phyloP scores from a whole-genome alignment of 2,329 filamentous ascomycete genomes.

The Pseudomassariella vexata region DNA sequence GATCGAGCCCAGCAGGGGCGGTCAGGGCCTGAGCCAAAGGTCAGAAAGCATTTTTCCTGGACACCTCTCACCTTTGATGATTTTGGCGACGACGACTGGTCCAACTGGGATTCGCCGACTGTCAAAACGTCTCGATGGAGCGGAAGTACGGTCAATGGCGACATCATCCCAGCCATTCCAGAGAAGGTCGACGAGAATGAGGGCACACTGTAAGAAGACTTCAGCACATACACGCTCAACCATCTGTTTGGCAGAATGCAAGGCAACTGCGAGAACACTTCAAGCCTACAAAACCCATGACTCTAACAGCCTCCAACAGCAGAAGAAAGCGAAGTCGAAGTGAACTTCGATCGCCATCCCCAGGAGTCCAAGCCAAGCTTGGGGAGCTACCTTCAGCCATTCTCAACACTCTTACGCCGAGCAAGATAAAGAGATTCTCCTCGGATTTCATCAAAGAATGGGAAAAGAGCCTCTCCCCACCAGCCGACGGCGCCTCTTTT shows the following conservation, averaged over 20 bases:
- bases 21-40: slow-evolving; percentile 30
- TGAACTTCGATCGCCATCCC: slow-evolving; percentile 19
- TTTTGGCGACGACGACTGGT: slow-evolving; percentile 58
- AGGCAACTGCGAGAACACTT: slow-evolving; percentile 5
- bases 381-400: slow-evolving; percentile 62
- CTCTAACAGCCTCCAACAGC: slow-evolving; percentile 16
- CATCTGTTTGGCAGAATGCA: slow-evolving; percentile 13
- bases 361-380: slow-evolving; percentile 34
- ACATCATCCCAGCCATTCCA: slow-evolving; percentile 37
- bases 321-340: slow-evolving; percentile 21
- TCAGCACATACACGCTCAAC: slow-evolving; percentile 10
- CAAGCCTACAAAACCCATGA: too few relatives aligned
- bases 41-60: slow-evolving; percentile 53
- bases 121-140: slow-evolving; percentile 57
- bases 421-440: slow-evolving; percentile 76
- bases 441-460: slow-evolving; percentile 84
- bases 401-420: slow-evolving; percentile 66
- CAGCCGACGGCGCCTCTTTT: slow-evolving; percentile 23
- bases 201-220: slow-evolving; percentile 41
- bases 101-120: slow-evolving; percentile 56
- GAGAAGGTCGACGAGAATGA: slow-evolving; percentile 42
- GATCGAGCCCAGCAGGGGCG: slow-evolving; percentile 21
- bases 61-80: slow-evolving; percentile 51
- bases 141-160: slow-evolving; percentile 50
- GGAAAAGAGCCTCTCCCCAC: slow-evolving; percentile 69